Conservation (phyloP, 306 rosid genomes). For the Trichosanthes truncata region DNA sequence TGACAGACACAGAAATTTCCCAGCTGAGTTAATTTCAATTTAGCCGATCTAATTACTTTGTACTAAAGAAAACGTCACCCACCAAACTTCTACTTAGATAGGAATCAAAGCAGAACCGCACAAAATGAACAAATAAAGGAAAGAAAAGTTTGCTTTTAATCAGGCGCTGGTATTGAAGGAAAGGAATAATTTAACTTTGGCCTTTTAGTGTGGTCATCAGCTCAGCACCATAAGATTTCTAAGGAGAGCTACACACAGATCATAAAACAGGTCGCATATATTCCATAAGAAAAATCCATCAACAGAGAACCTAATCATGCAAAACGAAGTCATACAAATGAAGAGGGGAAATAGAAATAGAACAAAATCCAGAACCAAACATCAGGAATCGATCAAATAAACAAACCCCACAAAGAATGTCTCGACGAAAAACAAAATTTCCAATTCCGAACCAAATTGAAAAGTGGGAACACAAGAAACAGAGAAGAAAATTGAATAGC, state of each 20-base stretch:
- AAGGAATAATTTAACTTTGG: background rate
- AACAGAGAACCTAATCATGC: background rate
- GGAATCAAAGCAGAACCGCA: background rate
- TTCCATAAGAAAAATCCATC: background rate
- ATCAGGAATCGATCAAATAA: background rate
- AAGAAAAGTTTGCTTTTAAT: background rate
- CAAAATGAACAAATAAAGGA: background rate
- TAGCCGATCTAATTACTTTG: background rate
- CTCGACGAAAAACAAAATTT: background rate
- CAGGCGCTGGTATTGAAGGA: background rate
- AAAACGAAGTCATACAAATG: background rate
- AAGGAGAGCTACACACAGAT: background rate
- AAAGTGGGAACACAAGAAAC: background rate
- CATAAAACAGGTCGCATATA: background rate
- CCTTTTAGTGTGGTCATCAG: background rate
- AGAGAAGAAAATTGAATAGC: background rate
- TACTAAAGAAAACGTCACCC: constrained; percentile 2
- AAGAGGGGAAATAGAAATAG: background rate
- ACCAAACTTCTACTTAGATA: background rate
- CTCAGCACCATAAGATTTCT: background rate
- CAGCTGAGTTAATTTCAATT: background rate
- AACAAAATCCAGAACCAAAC: background rate
- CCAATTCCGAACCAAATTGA: background rate
- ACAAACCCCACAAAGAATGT: background rate
- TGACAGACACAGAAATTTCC: background rate